Base-by-base conservation (phyloP, 768 basidiomycete species). In the Xerocomellus intermedius region DNA sequence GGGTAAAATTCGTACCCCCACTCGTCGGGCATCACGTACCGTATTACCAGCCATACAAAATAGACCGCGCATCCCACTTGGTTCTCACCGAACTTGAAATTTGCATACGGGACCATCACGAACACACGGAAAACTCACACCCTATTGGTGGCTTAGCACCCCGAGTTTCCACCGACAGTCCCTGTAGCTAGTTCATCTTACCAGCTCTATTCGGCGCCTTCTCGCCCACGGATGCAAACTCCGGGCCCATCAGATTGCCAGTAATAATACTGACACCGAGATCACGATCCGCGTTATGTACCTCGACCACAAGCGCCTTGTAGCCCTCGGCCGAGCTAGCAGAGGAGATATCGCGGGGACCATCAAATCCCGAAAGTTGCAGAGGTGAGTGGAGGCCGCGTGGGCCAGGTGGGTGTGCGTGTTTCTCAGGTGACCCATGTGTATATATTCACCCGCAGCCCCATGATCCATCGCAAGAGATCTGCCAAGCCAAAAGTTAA, bases 401-500 rank as follows among this genome's bases (percentile, higher is more conserved):
- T 9, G 19, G 8, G 35, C 14, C 6, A 12, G 21, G 33, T 21
- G 48, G 48, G 32, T n/a, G 36, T 32, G 22, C 6, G 28, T 30
- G 21, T 33, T 66, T 56, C 51, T 41, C 50, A 52, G 33, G 32
- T n/a, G 12, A 42, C 30, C 32, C 12, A 48, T 26, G 24, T 2
- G 32, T 38, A 12, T 21, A n/a, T 12, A 2, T 26, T 42, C 19
- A 30, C 48, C 19, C 9, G 19, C 21, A 41, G 19, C 35, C 19
- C 17, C 26, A 28, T n/a, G 24, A 24, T 3, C 7, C 26, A 26
- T 6, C 2, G 16, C 26, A 45, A 17, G 48, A 28, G 28, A 41
- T 48, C 30, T 21, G 30, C 43, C 33, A 48, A 24, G 19, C 35
- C 32, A 48, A 55, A 53, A 42, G 30, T 36, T 45, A 49, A 54